Conservation (phyloP, 345 rosid species). For the Citrus unshiu region DNA sequence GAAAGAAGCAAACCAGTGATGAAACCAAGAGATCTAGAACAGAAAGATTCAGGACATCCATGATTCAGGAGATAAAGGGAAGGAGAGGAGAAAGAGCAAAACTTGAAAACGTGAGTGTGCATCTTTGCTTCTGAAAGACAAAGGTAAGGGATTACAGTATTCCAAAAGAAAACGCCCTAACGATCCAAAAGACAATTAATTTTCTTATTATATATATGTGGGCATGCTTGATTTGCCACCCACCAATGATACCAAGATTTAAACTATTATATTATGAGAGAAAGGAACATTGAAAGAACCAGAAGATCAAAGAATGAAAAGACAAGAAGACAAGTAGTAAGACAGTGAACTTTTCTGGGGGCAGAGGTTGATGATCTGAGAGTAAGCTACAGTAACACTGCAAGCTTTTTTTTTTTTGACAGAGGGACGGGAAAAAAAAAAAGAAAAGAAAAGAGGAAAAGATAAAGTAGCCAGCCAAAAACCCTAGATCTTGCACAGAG, state of each 20-base stretch:
- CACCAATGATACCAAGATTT: neutral
- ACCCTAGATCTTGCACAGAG: conserved; percentile 53
- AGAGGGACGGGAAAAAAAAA: neutral
- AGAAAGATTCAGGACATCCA: neutral
- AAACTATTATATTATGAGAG: neutral
- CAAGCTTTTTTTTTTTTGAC: neutral
- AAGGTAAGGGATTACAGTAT: neutral
- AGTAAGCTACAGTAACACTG: neutral
- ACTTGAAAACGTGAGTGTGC: neutral
- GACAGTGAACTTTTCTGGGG: neutral
- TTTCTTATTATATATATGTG: neutral
- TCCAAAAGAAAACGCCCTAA: neutral
- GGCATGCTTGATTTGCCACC: neutral
- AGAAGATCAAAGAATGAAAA: conserved; percentile 31
- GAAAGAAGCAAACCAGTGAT: neutral
- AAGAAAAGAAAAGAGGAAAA: too few relatives aligned
- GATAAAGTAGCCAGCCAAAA: conserved; percentile 11
- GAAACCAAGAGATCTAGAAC: neutral
- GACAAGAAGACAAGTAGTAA: neutral
- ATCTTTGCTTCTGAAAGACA: neutral
- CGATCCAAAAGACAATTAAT: too few relatives aligned
- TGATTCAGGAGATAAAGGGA: neutral
- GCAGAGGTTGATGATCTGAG: neutral
- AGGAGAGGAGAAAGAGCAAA: neutral
- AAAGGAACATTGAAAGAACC: conserved; percentile 19